Conservation (phyloP, 768 basidiomycete species). For the Kwoniella heveanensis region DNA sequence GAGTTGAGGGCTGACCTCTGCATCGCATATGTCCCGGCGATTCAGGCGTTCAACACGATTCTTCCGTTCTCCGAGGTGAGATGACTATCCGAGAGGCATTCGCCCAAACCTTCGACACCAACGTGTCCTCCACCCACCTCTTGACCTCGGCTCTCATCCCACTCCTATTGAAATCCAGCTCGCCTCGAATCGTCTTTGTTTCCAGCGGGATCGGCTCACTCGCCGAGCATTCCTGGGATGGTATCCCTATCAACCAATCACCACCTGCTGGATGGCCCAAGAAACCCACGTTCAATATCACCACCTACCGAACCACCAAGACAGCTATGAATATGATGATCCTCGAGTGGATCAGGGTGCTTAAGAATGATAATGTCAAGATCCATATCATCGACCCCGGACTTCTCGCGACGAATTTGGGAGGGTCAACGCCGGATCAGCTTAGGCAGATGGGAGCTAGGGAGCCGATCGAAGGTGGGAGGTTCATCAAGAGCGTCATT, state of each 20-base stretch:
- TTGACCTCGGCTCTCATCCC: conserved; percentile 31
- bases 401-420: conserved; percentile 31
- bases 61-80: conserved; percentile 3
- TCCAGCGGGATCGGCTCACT: conserved; percentile 23
- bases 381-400: conserved; percentile 34
- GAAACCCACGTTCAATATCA: not conserved
- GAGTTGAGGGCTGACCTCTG: not conserved
- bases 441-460: conserved; percentile 24
- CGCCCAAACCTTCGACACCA: conserved; percentile 26
- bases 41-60: conserved; percentile 13
- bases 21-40: not conserved
- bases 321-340: conserved; percentile 44
- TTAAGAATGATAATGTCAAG: conserved; percentile 37
- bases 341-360: conserved; percentile 31
- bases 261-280: conserved; percentile 31
- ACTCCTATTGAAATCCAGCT: conserved; percentile 26
- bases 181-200: conserved; percentile 30
- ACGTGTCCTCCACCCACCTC: conserved; percentile 32
- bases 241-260: conserved; percentile 16
- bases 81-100: conserved; percentile 19
- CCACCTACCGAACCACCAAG: conserved; percentile 33
- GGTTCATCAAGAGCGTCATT: conserved; percentile 29
- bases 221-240: not conserved
- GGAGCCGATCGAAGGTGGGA: conserved; percentile 27
- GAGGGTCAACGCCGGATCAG: conserved; percentile 9